Evolutionary conservation across 371 early-diverging fungal species (phyloP), one percentile per base, ranked within the genome.

Genomic region (Circinella umbellata): DNA sequence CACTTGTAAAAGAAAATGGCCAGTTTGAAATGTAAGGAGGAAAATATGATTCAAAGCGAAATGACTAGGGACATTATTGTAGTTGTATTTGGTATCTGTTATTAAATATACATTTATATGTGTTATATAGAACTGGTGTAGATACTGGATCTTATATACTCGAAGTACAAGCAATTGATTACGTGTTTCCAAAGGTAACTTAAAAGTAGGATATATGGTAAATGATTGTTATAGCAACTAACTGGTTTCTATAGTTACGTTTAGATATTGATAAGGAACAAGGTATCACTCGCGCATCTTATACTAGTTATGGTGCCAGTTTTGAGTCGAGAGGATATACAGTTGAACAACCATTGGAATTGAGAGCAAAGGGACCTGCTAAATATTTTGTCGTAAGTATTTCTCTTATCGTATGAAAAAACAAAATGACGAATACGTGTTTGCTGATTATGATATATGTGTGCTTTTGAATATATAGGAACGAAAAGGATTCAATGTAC

Each of bases 311-410:
- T 15, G 82, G 82, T 46, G 57, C 64, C 39, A 79, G 74, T 37
- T 85, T 83, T 81, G 77, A 77, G 47, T 68, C 71, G 39, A 68
- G 69, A 47, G 85, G 85, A 2, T 72, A 75, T 35, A 51, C 70
- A 4, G 62, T 85, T 18, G 61, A 63, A 11, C 73, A 85, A 61
- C 85, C 85, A 6, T 72, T 85, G 34, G 75, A 77, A 11, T 66
- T 83, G 15, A 76, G 73, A 53, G 81, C 85, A n/a, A 81, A 76
- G 51, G 78, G 79, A 38, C 72, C 75, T 46, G 75, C 83, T n/a
- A 81, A 79, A 5, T 85, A 85, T 53, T 85, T 85, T 64, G 61
- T 77, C 70, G 85, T 82, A 80, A 72, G 65, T 66, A 8, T 34
- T 51, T 13, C 60, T 63, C 20, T 47, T 27, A 7, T n/a, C 34